Base-by-base conservation (phyloP, 2,329 filamentous ascomycete species). In the Macroventuria anomochaeta region DNA sequence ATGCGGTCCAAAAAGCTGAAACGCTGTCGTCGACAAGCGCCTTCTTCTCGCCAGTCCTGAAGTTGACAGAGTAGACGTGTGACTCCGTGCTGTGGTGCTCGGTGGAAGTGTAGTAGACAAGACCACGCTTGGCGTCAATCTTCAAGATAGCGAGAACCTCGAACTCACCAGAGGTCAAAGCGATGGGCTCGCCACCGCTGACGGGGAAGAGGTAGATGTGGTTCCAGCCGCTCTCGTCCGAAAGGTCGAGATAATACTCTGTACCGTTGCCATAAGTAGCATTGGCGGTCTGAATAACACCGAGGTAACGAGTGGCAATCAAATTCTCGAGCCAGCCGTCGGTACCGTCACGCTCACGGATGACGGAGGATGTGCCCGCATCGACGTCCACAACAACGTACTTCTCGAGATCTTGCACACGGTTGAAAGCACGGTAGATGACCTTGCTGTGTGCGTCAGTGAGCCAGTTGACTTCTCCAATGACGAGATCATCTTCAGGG, bases 381-480 rank as follows among this genome's bases (percentile, higher is more conserved):
- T 76, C 73, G 1, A 82, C 78, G 56, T 88, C 79, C 3, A 89
- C 83, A 0, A 84, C 72, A 1, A 89, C 80, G 12, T 87, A 76
- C 56, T 85, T 86, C 53, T 87, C 85, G 1, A 78, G 73, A 58
- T 89, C 85, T 63, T 90, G 87, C 0, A 88, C 85, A 4, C 87
- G 83, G 69, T 89, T 89, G 75, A 84, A 89, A 0, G 84, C 83
- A 11, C 86, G 82, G 71, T 88, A 87, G 31, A 88, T 78, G 32
- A 90, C 77, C 33, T 80, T 81, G n/a, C 79, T 76, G 65, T 88
- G 85, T 5, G 75, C 75, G 7, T 84, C 80, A 0, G 86, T 88
- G 17, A 88, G 75, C 88, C 88, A 90, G 0, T 82, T 80, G 3
- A 90, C 82, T 67, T 90, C 87, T 2, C 87, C 86, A 42, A 90